Percentiles rank a stretch among this genome's conserved stretches.
Conservation (phyloP, 352 stramenopile species). For the Pythium dissimile region DNA sequence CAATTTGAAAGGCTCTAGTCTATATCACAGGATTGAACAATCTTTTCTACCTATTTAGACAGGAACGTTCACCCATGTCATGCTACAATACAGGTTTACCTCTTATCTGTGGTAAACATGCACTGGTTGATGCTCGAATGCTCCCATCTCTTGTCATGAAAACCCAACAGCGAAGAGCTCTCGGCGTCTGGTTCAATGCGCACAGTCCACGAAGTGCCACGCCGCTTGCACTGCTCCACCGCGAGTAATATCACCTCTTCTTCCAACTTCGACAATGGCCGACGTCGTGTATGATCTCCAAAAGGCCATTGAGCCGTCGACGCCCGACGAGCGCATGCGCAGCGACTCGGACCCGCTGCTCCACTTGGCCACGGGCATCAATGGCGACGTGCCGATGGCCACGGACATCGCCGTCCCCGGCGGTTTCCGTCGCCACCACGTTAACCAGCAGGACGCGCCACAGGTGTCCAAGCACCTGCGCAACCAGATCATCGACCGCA, state of each 20-base stretch:
- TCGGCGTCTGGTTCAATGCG: slow-evolving; percentile 2
- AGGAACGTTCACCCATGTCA: not conserved
- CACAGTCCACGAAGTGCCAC: slow-evolving; percentile 1
- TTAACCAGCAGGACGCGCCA: slow-evolving; percentile 31
- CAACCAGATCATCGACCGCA: slow-evolving; percentile 67
- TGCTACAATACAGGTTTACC: not conserved
- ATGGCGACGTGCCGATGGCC: slow-evolving; percentile 33
- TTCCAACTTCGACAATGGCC: slow-evolving; percentile 43
- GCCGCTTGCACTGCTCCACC: not conserved
- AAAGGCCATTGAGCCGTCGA: slow-evolving; percentile 34
- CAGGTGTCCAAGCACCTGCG: slow-evolving; percentile 57
- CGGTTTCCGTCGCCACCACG: slow-evolving; percentile 69
- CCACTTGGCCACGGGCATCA: slow-evolving; percentile 27
- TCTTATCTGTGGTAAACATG: not conserved
- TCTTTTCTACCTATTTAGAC: not conserved
- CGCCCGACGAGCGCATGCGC: slow-evolving; percentile 29
- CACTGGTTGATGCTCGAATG: not conserved
- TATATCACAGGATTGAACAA: not conserved
- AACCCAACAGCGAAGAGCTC: not conserved
- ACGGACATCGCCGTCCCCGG: slow-evolving; percentile 65
- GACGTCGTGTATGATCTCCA: slow-evolving; percentile 48
- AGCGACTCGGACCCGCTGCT: slow-evolving; percentile 52
- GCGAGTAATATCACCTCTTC: not conserved
- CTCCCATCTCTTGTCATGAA: not conserved
- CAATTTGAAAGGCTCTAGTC: not conserved